phyloP scores from a whole-genome alignment of 352 stramenopile genomes.

The Globisporangium nagaii region DNA sequence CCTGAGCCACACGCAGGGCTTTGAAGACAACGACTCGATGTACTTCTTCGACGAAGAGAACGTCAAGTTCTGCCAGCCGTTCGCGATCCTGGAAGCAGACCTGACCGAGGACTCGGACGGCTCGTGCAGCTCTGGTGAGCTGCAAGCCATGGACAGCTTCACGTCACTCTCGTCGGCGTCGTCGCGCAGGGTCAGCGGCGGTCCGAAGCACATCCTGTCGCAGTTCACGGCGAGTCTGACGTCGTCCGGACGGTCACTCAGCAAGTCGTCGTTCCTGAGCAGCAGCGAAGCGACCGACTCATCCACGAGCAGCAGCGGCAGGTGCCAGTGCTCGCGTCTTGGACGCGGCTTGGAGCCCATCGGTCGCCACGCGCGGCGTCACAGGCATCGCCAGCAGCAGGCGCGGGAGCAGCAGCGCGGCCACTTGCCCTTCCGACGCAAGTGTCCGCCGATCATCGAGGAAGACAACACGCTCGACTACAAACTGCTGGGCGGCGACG shows the following conservation, averaged over 20 bases:
- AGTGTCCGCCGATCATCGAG: constrained; percentile 8
- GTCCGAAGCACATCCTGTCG: constrained; percentile 4
- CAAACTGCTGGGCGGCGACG: constrained; percentile 5
- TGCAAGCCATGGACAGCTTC: constrained; percentile 1
- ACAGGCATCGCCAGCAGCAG: background rate
- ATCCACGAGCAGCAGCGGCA: background rate
- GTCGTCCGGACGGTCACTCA: background rate
- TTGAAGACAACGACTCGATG: constrained; percentile 22
- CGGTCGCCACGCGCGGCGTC: constrained; percentile 2
- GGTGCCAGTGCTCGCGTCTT: constrained; percentile 9
- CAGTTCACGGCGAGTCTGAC: constrained; percentile 6
- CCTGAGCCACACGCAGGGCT: constrained; percentile 26
- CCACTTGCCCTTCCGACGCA: background rate
- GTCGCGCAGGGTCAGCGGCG: background rate
- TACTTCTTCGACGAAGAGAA: constrained; percentile 47
- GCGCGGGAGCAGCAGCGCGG: background rate
- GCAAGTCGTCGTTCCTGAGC: constrained; percentile 4
- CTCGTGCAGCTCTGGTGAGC: constrained; percentile 2
- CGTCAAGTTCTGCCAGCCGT: constrained; percentile 32
- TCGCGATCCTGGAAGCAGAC: constrained; percentile 31
- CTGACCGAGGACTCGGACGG: constrained; percentile 6
- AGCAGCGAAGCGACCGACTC: constrained; percentile 10
- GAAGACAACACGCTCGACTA: constrained; percentile 12
- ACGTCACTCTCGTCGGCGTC: background rate
- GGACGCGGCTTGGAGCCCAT: constrained; percentile 8